phyloP scores from a whole-genome alignment of 1,284 basidiomycete species.

The Cryptococcus maquisensis region DNA sequence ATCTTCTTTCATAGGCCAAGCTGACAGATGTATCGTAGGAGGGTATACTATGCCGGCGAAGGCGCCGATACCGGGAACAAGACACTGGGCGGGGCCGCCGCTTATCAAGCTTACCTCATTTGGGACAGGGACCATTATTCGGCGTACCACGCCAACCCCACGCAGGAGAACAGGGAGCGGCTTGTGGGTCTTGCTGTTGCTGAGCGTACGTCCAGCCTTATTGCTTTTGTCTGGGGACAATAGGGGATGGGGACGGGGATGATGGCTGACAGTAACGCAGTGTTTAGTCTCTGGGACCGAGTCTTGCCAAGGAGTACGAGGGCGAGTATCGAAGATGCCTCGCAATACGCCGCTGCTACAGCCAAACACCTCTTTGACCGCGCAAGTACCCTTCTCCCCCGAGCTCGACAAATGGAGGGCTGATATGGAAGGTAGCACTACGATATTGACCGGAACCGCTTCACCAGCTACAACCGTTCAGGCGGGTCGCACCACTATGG shows the following conservation, averaged over 20 bases:
- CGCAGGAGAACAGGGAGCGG: slow-evolving; percentile 34
- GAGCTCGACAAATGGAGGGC: background rate
- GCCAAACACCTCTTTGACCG: slow-evolving; percentile 43
- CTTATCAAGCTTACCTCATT: slow-evolving; percentile 41
- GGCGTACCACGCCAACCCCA: slow-evolving; percentile 29
- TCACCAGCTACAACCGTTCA: slow-evolving; percentile 7
- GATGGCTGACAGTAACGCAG: too few species aligned
- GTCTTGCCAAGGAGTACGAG: slow-evolving; percentile 28
- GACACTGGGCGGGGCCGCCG: slow-evolving; percentile 43
- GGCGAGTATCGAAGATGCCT: slow-evolving; percentile 30
- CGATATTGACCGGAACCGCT: slow-evolving; percentile 10
- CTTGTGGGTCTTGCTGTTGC: slow-evolving; percentile 41
- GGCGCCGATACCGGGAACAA: slow-evolving; percentile 36
- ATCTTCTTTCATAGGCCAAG: too few species aligned
- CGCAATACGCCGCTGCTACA: slow-evolving; percentile 43
- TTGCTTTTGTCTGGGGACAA: background rate
- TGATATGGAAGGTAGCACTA: slow-evolving; percentile 31
- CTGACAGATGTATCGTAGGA: background rate
- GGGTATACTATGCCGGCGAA: slow-evolving; percentile 34
- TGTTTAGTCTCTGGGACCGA: slow-evolving; percentile 38
- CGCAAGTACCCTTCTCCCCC: slow-evolving; percentile 12
- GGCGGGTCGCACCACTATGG: slow-evolving; percentile 10
- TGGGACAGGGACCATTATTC: slow-evolving; percentile 44
- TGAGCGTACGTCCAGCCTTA: slow-evolving; percentile 33
- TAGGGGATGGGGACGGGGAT: too few species aligned